Conservation (phyloP, 2,329 filamentous ascomycete species). For the Sporothrix brunneoviolacea region DNA sequence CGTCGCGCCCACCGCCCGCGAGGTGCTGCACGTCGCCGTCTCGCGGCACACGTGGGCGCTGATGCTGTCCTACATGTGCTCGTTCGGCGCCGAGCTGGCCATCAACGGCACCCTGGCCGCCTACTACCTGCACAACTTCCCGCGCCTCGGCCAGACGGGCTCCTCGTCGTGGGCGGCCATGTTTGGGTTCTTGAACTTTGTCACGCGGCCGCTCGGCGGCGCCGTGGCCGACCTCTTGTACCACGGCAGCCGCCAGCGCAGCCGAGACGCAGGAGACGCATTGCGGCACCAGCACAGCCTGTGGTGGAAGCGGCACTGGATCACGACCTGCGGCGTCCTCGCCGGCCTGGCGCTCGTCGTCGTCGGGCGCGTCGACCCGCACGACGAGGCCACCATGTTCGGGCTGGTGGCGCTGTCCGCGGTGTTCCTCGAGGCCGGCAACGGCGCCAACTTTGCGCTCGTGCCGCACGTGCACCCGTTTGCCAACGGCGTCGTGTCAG, state of each 20-base stretch:
- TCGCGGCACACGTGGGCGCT: slow-evolving; percentile 51
- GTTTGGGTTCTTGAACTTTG: slow-evolving; percentile 68
- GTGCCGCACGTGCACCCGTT: slow-evolving; percentile 80
- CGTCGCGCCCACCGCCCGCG: slow-evolving; percentile 49
- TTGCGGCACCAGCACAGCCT: slow-evolving; percentile 23
- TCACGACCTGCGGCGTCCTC: slow-evolving; percentile 53
- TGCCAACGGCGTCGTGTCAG: slow-evolving; percentile 73
- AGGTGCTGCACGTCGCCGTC: slow-evolving; percentile 38
- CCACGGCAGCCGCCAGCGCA: not conserved
- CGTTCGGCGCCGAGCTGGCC: slow-evolving; percentile 56
- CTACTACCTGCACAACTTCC: slow-evolving; percentile 56
- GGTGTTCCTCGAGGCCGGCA: slow-evolving; percentile 76
- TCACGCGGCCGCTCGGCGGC: slow-evolving; percentile 61
- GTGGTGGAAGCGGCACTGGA: slow-evolving; percentile 50
- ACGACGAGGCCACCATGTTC: slow-evolving; percentile 59
- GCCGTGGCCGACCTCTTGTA: slow-evolving; percentile 44
- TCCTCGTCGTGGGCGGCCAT: slow-evolving; percentile 60
- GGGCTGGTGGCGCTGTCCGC: slow-evolving; percentile 71
- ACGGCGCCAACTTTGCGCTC: slow-evolving; percentile 80
- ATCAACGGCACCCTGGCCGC: slow-evolving; percentile 54
- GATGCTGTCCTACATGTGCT: slow-evolving; percentile 53
- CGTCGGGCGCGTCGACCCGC: slow-evolving; percentile 58
- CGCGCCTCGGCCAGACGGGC: slow-evolving; percentile 47
- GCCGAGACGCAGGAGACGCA: slow-evolving; percentile 25
- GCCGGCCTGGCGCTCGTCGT: slow-evolving; percentile 56